Evolutionary conservation across 768 basidiomycete genomes (phyloP), one percentile per base, ranked within the genome.

Genomic region (Suillus luteus): DNA sequence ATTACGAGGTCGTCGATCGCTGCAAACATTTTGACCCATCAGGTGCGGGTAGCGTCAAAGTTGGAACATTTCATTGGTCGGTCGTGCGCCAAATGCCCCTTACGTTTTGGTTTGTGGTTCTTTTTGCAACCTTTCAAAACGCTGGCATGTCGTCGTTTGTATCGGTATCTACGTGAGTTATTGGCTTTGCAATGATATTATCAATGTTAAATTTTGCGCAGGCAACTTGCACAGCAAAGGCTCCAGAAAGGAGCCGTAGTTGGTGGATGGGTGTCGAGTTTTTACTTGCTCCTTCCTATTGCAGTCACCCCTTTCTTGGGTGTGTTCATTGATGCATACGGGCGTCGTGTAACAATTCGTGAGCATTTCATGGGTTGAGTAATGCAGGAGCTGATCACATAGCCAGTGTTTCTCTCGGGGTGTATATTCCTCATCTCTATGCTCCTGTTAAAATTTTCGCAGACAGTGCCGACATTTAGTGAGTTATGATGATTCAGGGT

Each of bases 201-300:
- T 49, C 22, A 54, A 17, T 35, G 31, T 51, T 31, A 38, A 48
- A 57, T 49, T 27, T 31, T 57, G 15, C 44, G 35, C 64, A 80
- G 79, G 22, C 79, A 80, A 74, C 78, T 79, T 59, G 77, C 78
- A 11, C 79, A 80, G 65, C 79, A 80, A 65, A 73, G 79, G 7
- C 69, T 80, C 37, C 70, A 77, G 68, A 77, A 79, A 67, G 79
- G 79, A 52, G 79, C 79, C 31, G 75, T 80, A 60, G 73, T 80
- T 40, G 78, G 78, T n/a, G 79, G 79, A 62, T 80, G 79, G 79
- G 79, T 80, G 12, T 78, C 79, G 4, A 79, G 76, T 64, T 77
- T 80, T 71, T 80, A 80, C 68, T 68, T 80, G 46, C 70, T 80
- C 48, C 74, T 80, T 9, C 79, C 79, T 1, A 75, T 75, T 8